Base-by-base conservation (phyloP, 2,329 filamentous ascomycete genomes). In the Colletotrichum sp. region DNA sequence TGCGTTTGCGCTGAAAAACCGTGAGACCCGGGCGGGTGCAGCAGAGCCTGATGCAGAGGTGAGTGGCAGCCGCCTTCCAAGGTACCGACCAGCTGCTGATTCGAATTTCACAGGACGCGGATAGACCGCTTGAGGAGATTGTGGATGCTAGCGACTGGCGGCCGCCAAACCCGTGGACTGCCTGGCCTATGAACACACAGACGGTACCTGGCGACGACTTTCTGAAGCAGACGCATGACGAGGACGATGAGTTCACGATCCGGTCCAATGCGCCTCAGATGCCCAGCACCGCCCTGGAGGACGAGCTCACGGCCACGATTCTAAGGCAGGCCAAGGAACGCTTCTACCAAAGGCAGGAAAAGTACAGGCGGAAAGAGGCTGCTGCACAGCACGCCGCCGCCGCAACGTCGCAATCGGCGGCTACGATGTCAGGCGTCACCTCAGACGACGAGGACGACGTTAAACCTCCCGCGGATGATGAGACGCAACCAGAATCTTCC, bases 171-270 rank as follows among this genome's bases (percentile, higher is more conserved):
- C 78, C 81, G 6, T 98, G 96, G 96, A 95, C 94, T 21, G 94
- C 96, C 1, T 98, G 96, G 96, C 96, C 96, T 6, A 83, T 97
- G 80, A 88, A 88, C 24, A 87, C 90, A 6, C 84, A 87, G 9
- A 85, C 89, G 30, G 92, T 97, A 9, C 94, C 94, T 3, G 85
- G 86, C 18, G 86, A 88, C 16, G 86, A 86, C 24, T 89, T 94
- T 76, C 82, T 86, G 67, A 87, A 86, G 78, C 85, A 82, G 76
- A 81, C 82, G 9, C 79, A 83, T 9, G 87, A 91, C 64, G 85
- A 87, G 8, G 85, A 90, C 69, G 89, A 91, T 34, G 81, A 79
- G 14, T 91, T 88, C 80, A 92, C 88, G 0, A 85, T 91, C 36
- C 88, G 87, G 69, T 86, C 83, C 73, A 81, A 80, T 24, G 83